phyloP scores from a whole-genome alignment of 192 early-diverging fungal species.

The Entomortierella beljakovae region DNA sequence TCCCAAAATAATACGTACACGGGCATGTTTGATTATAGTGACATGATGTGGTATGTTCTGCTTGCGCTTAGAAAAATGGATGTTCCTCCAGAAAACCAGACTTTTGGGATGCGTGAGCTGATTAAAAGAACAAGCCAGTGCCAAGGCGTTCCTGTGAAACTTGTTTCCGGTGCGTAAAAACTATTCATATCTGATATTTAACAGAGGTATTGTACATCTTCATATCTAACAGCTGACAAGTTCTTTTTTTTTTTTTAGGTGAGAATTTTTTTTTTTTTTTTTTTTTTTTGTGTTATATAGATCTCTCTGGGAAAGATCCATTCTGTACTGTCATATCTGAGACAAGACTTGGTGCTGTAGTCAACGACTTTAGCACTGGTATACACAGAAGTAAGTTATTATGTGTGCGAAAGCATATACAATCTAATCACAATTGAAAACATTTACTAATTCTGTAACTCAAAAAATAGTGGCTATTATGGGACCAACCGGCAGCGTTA shows the following conservation, averaged over 20 bases:
- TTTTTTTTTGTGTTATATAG: slow-evolving; percentile 43
- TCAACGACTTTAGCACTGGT: slow-evolving; percentile 77
- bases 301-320: slow-evolving; percentile 86
- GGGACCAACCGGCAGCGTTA: slow-evolving; percentile 63
- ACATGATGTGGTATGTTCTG: slow-evolving; percentile 82
- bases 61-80: slow-evolving; percentile 66
- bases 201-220: not conserved
- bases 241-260: not conserved
- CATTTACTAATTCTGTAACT: too few relatives aligned
- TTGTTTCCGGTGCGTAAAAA: slow-evolving; percentile 64
- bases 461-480: slow-evolving; percentile 84
- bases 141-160: slow-evolving; percentile 67
- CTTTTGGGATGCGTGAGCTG: slow-evolving; percentile 67
- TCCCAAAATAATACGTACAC: slow-evolving; percentile 62
- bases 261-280: not conserved
- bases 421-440: too few relatives aligned
- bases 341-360: slow-evolving; percentile 75
- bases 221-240: not conserved
- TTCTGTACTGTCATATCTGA: slow-evolving; percentile 86
- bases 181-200: not conserved
- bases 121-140: slow-evolving; percentile 59
- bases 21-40: slow-evolving; percentile 91
- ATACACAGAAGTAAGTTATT: slow-evolving; percentile 76
- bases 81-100: slow-evolving; percentile 37
- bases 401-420: too few relatives aligned